Conservation (phyloP, 371 early-diverging fungal species). For the Rhizopus microsporus region DNA sequence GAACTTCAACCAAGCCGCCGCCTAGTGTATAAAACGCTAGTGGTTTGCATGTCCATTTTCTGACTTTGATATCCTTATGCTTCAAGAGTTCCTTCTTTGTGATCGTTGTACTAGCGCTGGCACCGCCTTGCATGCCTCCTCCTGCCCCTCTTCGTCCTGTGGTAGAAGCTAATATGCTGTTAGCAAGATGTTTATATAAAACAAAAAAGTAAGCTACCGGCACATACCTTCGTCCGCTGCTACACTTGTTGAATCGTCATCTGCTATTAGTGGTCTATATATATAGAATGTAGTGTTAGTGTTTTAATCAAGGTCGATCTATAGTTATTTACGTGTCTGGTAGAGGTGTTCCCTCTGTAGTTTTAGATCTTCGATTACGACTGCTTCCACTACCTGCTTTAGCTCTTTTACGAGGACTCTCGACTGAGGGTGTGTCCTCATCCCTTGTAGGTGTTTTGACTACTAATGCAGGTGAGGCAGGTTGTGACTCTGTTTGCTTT, state of each 20-base stretch:
- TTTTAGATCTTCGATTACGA: conserved; percentile 19
- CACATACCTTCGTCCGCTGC: conserved; percentile 21
- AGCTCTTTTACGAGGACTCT: conserved; percentile 25
- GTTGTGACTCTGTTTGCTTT: conserved; percentile 16
- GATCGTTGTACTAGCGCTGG: conserved; percentile 6
- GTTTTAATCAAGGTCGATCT: too few species aligned
- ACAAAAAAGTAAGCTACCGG: neutral
- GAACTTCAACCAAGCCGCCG: conserved; percentile 29
- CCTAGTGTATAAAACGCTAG: conserved; percentile 39
- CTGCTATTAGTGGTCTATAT: conserved; percentile 16
- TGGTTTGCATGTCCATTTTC: conserved; percentile 32
- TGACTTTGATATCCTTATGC: conserved; percentile 38
- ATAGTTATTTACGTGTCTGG: conserved; percentile 21
- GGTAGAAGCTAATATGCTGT: neutral
- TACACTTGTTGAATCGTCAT: conserved; percentile 16
- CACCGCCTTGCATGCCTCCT: conserved; percentile 5
- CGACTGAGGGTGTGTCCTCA: conserved; percentile 11
- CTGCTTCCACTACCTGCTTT: conserved; percentile 8
- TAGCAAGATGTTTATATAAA: neutral
- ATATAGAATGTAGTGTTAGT: too few species aligned
- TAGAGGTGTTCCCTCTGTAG: conserved; percentile 16
- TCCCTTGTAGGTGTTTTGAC: conserved; percentile 12
- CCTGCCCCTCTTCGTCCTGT: conserved; percentile 3
- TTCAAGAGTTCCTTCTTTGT: conserved; percentile 34
- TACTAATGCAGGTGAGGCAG: conserved; percentile 12